A percentile compares a stretch with the other conserved stretches of the same genome.
These are phyloP conservation scores for Raffaelea albimanens DNA, from an alignment of 2,329 filamentous ascomycete genomes.

Conservation along the genomic window DNA sequence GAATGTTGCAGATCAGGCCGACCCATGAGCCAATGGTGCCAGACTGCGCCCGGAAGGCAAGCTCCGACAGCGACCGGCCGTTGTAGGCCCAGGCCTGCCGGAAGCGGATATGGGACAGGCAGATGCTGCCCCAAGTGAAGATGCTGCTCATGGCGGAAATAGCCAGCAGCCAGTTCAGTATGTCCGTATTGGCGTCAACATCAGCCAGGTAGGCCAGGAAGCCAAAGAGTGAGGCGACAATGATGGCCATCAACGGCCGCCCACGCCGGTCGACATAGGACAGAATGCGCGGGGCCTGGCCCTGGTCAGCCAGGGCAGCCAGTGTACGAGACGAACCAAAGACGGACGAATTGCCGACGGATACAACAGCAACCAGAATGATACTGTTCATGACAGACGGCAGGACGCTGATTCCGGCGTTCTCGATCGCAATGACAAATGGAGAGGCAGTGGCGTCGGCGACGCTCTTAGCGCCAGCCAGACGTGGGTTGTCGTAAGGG, in stretches of 20 bases:
- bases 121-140: conserved; percentile 79
- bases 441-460: conserved; percentile 70
- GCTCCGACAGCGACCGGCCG: conserved; percentile 62
- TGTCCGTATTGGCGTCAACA: conserved; percentile 44
- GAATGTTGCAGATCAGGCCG: conserved; percentile 63
- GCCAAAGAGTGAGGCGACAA: conserved; percentile 56
- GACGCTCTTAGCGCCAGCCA: conserved; percentile 48
- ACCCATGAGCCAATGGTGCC: conserved; percentile 74
- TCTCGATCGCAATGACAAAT: conserved; percentile 85
- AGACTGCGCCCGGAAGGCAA: conserved; percentile 73
- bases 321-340: conserved; percentile 88
- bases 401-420: conserved; percentile 71
- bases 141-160: conserved; percentile 64
- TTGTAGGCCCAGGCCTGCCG: conserved; percentile 64
- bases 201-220: conserved; percentile 71
- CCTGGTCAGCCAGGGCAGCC: conserved; percentile 79
- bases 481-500: conserved; percentile 55
- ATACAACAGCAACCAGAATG: conserved; percentile 82
- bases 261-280: conserved; percentile 77
- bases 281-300: conserved; percentile 68
- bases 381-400: conserved; percentile 92
- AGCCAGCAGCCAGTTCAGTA: conserved; percentile 73
- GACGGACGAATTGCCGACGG: conserved; percentile 83
- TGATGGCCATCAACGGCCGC: conserved; percentile 66
- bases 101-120: conserved; percentile 87